These are phyloP conservation scores for Hypoxylon fragiforme DNA, from an alignment of 495 filamentous ascomycete species.

Conservation along the genomic window DNA sequence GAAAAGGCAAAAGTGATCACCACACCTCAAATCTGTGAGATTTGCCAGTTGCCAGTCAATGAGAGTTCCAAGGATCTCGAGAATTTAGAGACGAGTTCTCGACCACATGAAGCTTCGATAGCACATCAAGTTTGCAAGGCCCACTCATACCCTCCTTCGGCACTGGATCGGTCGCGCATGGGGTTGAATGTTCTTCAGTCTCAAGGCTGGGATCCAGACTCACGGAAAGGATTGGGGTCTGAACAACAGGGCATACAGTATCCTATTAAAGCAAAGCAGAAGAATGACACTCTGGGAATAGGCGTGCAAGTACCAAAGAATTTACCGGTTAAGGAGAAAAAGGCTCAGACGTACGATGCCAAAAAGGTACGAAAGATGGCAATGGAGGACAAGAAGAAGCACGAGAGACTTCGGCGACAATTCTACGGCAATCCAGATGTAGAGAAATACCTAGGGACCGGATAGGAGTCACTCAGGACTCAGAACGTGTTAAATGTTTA, in stretches of 20 bases:
- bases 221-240: conserved; percentile 70
- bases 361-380: conserved; percentile 67
- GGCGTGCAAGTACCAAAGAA: conserved; percentile 55
- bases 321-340: conserved; percentile 49
- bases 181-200: conserved; percentile 75
- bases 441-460: conserved; percentile 68
- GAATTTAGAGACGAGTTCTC: background rate
- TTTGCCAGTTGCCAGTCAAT: conserved; percentile 43
- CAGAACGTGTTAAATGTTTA: conserved; percentile 3
- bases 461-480: conserved; percentile 14
- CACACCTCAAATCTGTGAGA: conserved; percentile 32
- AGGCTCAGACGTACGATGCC: conserved; percentile 65
- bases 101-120: conserved; percentile 69
- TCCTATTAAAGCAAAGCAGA: conserved; percentile 73
- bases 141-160: conserved; percentile 84
- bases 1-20: conserved; percentile 8
- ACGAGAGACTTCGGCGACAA: conserved; percentile 63
- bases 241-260: conserved; percentile 71
- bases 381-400: conserved; percentile 61
- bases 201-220: conserved; percentile 89
- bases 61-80: conserved; percentile 17
- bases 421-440: conserved; percentile 73
- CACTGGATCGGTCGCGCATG: conserved; percentile 74
- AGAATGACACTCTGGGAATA: conserved; percentile 75
- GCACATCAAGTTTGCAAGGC: conserved; percentile 79